These are phyloP conservation scores for Triticum turgidum DNA, from an alignment of 176 grass and related monocot genomes.

Conservation along the genomic window DNA sequence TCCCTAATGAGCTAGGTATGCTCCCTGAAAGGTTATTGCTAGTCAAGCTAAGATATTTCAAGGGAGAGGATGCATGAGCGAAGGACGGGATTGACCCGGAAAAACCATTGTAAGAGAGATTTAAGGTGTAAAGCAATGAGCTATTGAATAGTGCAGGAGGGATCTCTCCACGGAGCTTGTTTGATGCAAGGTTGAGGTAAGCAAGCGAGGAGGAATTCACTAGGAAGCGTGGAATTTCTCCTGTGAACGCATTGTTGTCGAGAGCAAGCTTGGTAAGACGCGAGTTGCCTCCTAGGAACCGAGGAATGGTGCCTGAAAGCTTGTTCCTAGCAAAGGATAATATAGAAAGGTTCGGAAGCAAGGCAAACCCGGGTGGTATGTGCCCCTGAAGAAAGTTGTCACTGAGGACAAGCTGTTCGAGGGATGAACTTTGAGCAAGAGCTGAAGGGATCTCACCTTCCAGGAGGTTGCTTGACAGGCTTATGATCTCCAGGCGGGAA, in stretches of 20 bases:
- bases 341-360: background rate
- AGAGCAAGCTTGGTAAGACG: conserved; percentile 9
- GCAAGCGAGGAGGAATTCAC: conserved; percentile 19
- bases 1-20: conserved; percentile 40
- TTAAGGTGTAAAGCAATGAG: background rate
- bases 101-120: conserved; percentile 23
- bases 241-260: conserved; percentile 20
- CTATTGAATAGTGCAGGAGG: background rate
- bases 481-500: background rate
- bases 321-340: background rate
- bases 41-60: background rate
- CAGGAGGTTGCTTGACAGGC: background rate
- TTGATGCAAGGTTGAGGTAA: conserved; percentile 26
- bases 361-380: background rate
- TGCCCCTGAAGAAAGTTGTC: conserved; percentile 12
- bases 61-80: background rate
- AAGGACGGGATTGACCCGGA: conserved; percentile 4
- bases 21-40: conserved; percentile 17
- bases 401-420: background rate
- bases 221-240: conserved; percentile 34
- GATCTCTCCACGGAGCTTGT: conserved; percentile 36
- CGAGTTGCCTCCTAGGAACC: background rate
- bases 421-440: conserved; percentile 9
- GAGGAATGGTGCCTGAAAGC: conserved; percentile 9
- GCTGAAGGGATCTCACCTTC: conserved; percentile 20